Percentiles rank a stretch among this genome's conserved stretches.
phyloP scores from a whole-genome alignment of 257 asterid species.

The Coffea eugenioides region DNA sequence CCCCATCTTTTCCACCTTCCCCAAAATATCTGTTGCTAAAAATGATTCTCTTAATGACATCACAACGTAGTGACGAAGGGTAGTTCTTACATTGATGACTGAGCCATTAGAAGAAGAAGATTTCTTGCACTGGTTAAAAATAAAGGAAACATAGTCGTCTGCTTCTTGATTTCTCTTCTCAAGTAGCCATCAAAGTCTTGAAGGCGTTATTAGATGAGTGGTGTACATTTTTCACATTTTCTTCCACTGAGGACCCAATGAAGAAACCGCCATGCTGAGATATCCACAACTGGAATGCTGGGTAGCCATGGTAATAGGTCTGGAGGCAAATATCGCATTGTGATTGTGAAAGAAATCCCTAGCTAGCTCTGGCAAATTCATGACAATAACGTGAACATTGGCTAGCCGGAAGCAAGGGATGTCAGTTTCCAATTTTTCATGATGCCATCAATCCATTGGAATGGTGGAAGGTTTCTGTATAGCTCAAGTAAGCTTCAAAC shows the following conservation, averaged over 20 bases:
- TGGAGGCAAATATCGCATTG: background rate
- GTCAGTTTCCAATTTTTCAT: background rate
- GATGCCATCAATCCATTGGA: background rate
- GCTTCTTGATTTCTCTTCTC: slow-evolving; percentile 4
- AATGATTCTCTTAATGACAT: background rate
- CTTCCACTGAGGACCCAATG: slow-evolving; percentile 5
- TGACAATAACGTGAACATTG: background rate
- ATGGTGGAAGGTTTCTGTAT: background rate
- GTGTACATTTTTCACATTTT: slow-evolving; percentile 6
- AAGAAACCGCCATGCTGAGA: background rate
- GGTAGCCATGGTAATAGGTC: slow-evolving; percentile 9
- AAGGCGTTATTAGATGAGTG: background rate
- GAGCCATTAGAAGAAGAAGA: background rate
- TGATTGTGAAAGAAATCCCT: slow-evolving; percentile 14
- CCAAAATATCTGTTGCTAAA: slow-evolving; percentile 12
- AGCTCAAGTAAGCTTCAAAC: slow-evolving; percentile 7
- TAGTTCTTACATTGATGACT: background rate
- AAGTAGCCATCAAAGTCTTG: slow-evolving; percentile 4
- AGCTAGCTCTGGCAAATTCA: slow-evolving; percentile 11
- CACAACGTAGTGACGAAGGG: background rate
- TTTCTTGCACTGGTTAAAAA: background rate
- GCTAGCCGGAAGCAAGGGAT: slow-evolving; percentile 13
- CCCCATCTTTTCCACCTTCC: background rate
- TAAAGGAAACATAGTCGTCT: background rate
- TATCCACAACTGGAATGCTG: background rate